Conservation (phyloP, 2,329 filamentous ascomycete species). For the Trichoderma hamatum region DNA sequence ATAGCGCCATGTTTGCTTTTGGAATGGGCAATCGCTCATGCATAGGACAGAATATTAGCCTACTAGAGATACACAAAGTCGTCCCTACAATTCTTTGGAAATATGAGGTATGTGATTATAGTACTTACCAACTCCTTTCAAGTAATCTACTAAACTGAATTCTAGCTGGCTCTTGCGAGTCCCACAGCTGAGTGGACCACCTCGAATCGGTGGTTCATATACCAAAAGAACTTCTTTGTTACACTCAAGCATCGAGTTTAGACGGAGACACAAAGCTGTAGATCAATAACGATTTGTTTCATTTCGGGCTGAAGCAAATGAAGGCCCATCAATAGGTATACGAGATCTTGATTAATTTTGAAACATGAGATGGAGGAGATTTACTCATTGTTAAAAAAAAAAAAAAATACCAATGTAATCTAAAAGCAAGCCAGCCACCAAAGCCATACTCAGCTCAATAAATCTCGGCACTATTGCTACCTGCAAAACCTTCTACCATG, state of each 20-base stretch:
- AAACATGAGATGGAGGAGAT: too few species aligned
- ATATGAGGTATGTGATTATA: not conserved
- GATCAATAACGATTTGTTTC: too few species aligned
- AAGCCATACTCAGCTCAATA: too few species aligned
- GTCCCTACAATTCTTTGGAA: conserved; percentile 45
- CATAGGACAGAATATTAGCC: conserved; percentile 67
- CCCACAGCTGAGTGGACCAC: not conserved
- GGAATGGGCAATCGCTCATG: conserved; percentile 72
- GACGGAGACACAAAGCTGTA: too few species aligned
- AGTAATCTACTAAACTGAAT: not conserved
- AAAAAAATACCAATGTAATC: too few species aligned
- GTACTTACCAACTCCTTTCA: not conserved
- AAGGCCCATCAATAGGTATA: too few species aligned
- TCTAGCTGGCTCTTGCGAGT: not conserved
- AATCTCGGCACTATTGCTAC: too few species aligned
- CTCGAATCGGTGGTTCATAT: not conserved
- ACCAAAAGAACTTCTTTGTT: not conserved
- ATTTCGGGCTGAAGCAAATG: too few species aligned
- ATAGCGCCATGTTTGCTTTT: conserved; percentile 56
- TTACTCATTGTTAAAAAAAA: too few species aligned
- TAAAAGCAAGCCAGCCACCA: too few species aligned
- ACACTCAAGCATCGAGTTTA: not conserved
- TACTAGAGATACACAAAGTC: conserved; percentile 66
- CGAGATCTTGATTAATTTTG: too few species aligned
- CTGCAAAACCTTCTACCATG: too few species aligned